Evolutionary conservation across 768 basidiomycete species (phyloP).

Genomic region (Lactarius pseudohatsudake): DNA sequence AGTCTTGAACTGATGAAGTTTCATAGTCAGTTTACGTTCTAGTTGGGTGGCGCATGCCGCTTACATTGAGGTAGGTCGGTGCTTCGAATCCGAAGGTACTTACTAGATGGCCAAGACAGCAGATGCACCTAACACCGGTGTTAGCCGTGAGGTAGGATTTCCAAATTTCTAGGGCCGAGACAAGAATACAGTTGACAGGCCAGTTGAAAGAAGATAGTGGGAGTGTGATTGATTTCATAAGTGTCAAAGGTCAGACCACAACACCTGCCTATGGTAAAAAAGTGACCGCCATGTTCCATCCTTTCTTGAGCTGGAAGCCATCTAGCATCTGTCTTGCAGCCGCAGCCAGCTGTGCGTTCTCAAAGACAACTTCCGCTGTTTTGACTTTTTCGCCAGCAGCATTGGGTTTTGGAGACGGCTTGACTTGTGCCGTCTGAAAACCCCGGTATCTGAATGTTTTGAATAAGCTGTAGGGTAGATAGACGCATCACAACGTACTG

Average conservation of each 20-base stretch:
- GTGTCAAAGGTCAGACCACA: conserved; percentile 15
- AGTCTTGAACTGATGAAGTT: conserved; percentile 31
- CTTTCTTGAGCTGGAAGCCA: conserved; percentile 84
- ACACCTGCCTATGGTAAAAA: conserved; percentile 48
- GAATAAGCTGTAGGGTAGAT: not conserved
- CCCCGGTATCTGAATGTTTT: conserved; percentile 68
- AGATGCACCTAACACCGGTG: conserved; percentile 1
- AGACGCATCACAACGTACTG: conserved; percentile 59
- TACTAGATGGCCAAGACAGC: conserved; percentile 24
- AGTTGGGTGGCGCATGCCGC: not conserved
- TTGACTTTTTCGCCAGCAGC: conserved; percentile 67
- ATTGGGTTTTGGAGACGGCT: conserved; percentile 66
- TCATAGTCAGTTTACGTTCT: conserved; percentile 13
- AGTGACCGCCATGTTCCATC: conserved; percentile 77
- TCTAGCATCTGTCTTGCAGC: conserved; percentile 81
- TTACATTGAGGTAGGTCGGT: conserved; percentile 18
- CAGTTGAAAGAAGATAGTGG: conserved; percentile 1
- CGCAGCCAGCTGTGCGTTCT: conserved; percentile 68
- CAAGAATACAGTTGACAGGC: not conserved
- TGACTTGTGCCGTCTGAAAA: conserved; percentile 69
- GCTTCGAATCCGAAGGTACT: conserved; percentile 32
- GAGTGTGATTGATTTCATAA: conserved; percentile 11
- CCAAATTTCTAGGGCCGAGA: not conserved
- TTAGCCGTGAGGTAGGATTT: not conserved
- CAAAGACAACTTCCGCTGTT: conserved; percentile 79